These are phyloP conservation scores for Scutellaria minor DNA, from an alignment of 257 asterid species.

Conservation along the genomic window DNA sequence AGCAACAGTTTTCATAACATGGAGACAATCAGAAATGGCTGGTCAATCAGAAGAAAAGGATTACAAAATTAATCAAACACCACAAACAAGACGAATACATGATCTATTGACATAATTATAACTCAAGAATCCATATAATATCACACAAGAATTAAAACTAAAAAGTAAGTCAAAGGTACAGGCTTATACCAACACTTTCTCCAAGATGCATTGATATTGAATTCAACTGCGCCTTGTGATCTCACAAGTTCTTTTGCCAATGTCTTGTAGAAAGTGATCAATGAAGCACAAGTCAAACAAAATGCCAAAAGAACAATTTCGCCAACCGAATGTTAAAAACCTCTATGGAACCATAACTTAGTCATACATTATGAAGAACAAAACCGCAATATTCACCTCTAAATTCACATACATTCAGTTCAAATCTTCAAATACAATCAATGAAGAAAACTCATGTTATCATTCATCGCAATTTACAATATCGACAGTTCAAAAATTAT, in stretches of 20 bases:
- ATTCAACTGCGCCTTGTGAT: conserved; percentile 97
- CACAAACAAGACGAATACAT: background rate
- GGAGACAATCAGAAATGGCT: background rate
- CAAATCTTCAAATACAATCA: conserved; percentile 1
- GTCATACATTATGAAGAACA: background rate
- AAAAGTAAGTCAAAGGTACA: conserved; percentile 24
- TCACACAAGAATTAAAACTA: conserved; percentile 9
- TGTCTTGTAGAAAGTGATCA: conserved; percentile 48
- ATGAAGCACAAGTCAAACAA: conserved; percentile 5
- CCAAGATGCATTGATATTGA: conserved; percentile 98
- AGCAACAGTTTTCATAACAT: background rate
- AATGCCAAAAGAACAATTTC: background rate
- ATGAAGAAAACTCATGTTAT: conserved; percentile 4
- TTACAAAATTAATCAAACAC: conserved; percentile 5
- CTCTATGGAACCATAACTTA: too few relatives aligned
- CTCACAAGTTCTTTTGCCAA: conserved; percentile 95
- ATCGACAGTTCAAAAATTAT: background rate
- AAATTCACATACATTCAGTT: background rate
- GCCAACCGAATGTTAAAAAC: too few relatives aligned
- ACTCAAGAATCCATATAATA: background rate
- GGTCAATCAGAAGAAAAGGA: background rate
- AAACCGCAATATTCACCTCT: conserved; percentile 6
- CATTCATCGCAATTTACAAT: background rate
- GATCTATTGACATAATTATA: background rate
- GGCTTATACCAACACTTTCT: conserved; percentile 82